Evolutionary conservation across 2,329 filamentous ascomycete species (phyloP).

Genomic region (Onygenales sp.): DNA sequence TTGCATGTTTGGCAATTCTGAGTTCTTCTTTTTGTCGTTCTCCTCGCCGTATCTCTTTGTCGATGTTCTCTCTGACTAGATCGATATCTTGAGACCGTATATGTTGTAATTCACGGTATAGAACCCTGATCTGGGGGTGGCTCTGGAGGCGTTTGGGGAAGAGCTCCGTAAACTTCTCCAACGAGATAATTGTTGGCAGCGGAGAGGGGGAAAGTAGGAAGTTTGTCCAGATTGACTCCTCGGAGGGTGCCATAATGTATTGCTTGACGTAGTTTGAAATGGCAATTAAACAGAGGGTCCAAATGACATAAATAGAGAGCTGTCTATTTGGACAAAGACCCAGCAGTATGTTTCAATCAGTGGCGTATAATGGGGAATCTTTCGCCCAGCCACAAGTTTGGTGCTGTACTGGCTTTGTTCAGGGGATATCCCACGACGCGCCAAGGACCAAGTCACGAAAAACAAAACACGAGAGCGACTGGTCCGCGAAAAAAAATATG

Average conservation of each 20-base stretch:
- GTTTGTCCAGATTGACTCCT: constrained; percentile 63
- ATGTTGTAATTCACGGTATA: constrained; percentile 73
- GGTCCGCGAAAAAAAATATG: too few relatives aligned
- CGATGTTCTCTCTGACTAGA: constrained; percentile 48
- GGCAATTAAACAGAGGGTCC: neutral
- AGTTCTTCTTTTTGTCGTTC: constrained; percentile 30
- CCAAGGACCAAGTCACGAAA: too few relatives aligned
- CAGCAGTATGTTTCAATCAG: neutral
- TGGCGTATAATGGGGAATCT: neutral
- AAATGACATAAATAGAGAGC: neutral
- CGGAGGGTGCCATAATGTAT: constrained; percentile 58
- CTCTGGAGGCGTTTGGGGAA: constrained; percentile 61
- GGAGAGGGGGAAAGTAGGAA: constrained; percentile 71
- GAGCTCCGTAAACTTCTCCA: constrained; percentile 64
- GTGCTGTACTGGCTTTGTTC: too few relatives aligned
- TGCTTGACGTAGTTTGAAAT: neutral
- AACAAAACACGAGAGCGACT: too few relatives aligned
- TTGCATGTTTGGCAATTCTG: constrained; percentile 21
- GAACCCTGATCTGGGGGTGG: constrained; percentile 56
- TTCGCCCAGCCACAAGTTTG: neutral
- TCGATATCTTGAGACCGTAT: constrained; percentile 63
- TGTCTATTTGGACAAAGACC: neutral
- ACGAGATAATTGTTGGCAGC: constrained; percentile 62
- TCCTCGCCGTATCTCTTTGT: constrained; percentile 27
- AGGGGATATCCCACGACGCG: too few relatives aligned